These are phyloP conservation scores for Suhomyces sp. DNA, from an alignment of 805 yeast genomes.

Conservation along the genomic window DNA sequence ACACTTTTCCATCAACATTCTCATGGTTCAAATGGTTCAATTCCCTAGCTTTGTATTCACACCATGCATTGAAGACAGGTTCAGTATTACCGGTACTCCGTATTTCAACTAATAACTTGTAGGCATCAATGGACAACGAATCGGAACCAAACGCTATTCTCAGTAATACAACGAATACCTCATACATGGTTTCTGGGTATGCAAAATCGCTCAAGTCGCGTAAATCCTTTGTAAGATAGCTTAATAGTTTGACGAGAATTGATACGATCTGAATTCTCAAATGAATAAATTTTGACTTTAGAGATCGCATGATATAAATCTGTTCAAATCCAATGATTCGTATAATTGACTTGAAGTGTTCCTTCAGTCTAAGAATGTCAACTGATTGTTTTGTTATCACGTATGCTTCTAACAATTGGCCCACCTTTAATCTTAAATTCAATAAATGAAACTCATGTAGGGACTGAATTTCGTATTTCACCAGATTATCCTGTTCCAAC, in stretches of 20 bases:
- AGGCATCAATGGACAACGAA: slow-evolving; percentile 39
- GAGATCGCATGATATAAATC: slow-evolving; percentile 42
- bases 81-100: slow-evolving; percentile 27
- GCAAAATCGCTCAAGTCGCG: slow-evolving; percentile 31
- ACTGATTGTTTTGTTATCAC: slow-evolving; percentile 28
- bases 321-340: slow-evolving; percentile 51
- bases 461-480: slow-evolving; percentile 18
- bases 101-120: slow-evolving; percentile 32
- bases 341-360: slow-evolving; percentile 40
- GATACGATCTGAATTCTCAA: slow-evolving; percentile 42
- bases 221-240: slow-evolving; percentile 36
- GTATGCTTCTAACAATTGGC: slow-evolving; percentile 49
- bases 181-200: slow-evolving; percentile 43
- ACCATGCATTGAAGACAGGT: slow-evolving; percentile 45
- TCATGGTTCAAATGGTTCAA: slow-evolving; percentile 26
- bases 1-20: slow-evolving; percentile 14
- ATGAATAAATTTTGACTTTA: slow-evolving; percentile 41
- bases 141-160: slow-evolving; percentile 52
- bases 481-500: slow-evolving; percentile 8
- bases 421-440: slow-evolving; percentile 44
- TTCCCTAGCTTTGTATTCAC: slow-evolving; percentile 42
- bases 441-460: slow-evolving; percentile 47
- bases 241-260: slow-evolving; percentile 37
- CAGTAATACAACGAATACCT: slow-evolving; percentile 50
- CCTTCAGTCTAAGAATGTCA: slow-evolving; percentile 33